Evolutionary conservation across 306 rosid species (phyloP).

Genomic region (Phaseolus lunatus): DNA sequence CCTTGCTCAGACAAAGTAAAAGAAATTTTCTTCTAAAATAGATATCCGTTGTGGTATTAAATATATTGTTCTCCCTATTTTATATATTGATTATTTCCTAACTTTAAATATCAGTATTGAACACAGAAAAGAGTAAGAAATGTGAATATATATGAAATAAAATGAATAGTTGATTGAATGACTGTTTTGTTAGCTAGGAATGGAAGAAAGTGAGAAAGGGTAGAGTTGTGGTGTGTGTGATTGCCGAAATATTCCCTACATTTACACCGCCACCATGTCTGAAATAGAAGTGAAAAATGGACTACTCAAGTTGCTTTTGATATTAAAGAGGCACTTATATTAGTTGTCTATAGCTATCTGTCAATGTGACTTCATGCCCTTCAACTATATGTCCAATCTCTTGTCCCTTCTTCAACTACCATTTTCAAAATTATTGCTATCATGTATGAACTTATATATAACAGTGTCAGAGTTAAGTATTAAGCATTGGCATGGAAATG

Average conservation of each 20-base stretch:
- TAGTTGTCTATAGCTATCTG: slow-evolving; percentile 5
- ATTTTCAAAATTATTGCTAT: neutral
- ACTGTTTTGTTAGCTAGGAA: slow-evolving; percentile 15
- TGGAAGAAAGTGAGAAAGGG: neutral
- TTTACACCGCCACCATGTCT: neutral
- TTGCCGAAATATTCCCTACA: neutral
- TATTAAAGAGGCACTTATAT: slow-evolving; percentile 34
- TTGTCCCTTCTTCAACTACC: slow-evolving; percentile 13
- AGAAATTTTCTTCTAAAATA: neutral
- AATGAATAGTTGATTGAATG: slow-evolving; percentile 8
- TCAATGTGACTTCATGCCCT: slow-evolving; percentile 13
- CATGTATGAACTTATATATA: neutral
- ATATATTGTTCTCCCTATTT: neutral
- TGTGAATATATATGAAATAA: neutral
- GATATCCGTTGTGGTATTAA: neutral
- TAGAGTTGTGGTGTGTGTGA: neutral
- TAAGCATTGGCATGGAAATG: neutral
- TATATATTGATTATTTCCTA: too few relatives aligned
- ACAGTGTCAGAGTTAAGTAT: neutral
- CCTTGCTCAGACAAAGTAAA: neutral
- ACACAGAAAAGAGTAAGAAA: neutral
- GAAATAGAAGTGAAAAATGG: slow-evolving; percentile 29
- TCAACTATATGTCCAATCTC: neutral
- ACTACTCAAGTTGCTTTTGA: slow-evolving; percentile 15
- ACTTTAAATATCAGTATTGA: neutral